Evolutionary conservation across 2,329 filamentous ascomycete species (phyloP).

Genomic region (Hypoxylon sp.): DNA sequence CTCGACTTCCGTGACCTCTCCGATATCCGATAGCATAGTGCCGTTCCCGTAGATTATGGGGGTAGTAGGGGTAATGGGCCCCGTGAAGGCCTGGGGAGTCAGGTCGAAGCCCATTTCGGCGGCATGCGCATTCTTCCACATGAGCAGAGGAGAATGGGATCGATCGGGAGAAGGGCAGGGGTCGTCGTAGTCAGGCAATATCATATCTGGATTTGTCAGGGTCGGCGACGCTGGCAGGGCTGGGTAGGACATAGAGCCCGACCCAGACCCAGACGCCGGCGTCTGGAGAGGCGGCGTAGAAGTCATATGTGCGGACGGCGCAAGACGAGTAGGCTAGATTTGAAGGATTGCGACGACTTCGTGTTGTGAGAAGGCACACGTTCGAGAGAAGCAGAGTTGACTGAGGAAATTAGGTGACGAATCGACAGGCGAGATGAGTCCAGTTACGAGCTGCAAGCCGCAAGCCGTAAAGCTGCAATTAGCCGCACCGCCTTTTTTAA

Average conservation of each 20-base stretch:
- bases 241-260: constrained; percentile 49
- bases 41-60: constrained; percentile 75
- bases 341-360: constrained; percentile 11
- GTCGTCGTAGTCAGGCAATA: constrained; percentile 77
- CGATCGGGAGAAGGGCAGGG: constrained; percentile 61
- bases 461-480: constrained; percentile 34
- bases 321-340: constrained; percentile 19
- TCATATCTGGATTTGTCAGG: constrained; percentile 93
- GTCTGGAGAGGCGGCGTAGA: constrained; percentile 34
- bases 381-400: constrained; percentile 1
- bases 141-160: constrained; percentile 59
- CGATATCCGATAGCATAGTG: constrained; percentile 73
- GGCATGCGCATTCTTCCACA: constrained; percentile 59
- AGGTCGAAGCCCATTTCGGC: constrained; percentile 54
- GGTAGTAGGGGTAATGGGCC: constrained; percentile 61
- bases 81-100: constrained; percentile 50
- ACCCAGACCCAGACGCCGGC: constrained; percentile 30
- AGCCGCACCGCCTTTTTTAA: constrained; percentile 32
- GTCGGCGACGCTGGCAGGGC: constrained; percentile 78
- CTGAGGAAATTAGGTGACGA: constrained; percentile 13
- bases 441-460: constrained; percentile 27
- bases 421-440: too few relatives aligned
- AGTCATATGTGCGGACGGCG: constrained; percentile 37
- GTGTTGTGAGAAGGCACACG: constrained; percentile 1
- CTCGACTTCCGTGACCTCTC: constrained; percentile 62